Evolutionary conservation across 2,329 filamentous ascomycete genomes (phyloP).

Genomic region (Leptographium radiaticola): DNA sequence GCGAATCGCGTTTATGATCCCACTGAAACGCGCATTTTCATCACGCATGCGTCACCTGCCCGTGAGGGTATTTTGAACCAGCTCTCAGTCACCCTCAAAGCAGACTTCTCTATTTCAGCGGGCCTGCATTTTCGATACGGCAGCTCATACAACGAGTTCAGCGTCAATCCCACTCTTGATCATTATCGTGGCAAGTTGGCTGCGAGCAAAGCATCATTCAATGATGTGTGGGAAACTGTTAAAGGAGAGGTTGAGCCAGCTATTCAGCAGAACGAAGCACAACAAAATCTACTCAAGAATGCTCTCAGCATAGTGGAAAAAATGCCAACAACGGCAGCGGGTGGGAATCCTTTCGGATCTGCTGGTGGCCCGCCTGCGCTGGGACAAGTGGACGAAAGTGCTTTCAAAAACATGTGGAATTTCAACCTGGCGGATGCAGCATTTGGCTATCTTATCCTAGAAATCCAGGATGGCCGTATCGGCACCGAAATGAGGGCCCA

Average conservation of each 20-base stretch:
- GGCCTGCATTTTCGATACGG: slow-evolving; percentile 97
- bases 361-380: slow-evolving; percentile 57
- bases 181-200: slow-evolving; percentile 98
- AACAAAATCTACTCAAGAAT: slow-evolving; percentile 83
- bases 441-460: slow-evolving; percentile 89
- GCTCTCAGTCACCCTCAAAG: slow-evolving; percentile 91
- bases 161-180: slow-evolving; percentile 92
- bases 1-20: slow-evolving; percentile 97
- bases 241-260: slow-evolving; percentile 91
- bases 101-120: slow-evolving; percentile 95
- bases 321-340: slow-evolving; percentile 91
- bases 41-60: slow-evolving; percentile 93
- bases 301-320: slow-evolving; percentile 91
- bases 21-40: slow-evolving; percentile 89
- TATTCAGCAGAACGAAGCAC: slow-evolving; percentile 83
- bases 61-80: slow-evolving; percentile 95
- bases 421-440: slow-evolving; percentile 97
- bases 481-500: slow-evolving; percentile 98
- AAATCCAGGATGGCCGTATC: slow-evolving; percentile 90
- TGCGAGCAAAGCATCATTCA: slow-evolving; percentile 95
- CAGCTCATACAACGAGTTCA: slow-evolving; percentile 99
- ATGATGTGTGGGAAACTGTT: slow-evolving; percentile 98
- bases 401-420: slow-evolving; percentile 99
- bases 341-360: slow-evolving; percentile 90
- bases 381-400: slow-evolving; percentile 92